These are phyloP conservation scores for Talaromyces pinophilus DNA, from an alignment of 2,329 filamentous ascomycete genomes.

Conservation along the genomic window DNA sequence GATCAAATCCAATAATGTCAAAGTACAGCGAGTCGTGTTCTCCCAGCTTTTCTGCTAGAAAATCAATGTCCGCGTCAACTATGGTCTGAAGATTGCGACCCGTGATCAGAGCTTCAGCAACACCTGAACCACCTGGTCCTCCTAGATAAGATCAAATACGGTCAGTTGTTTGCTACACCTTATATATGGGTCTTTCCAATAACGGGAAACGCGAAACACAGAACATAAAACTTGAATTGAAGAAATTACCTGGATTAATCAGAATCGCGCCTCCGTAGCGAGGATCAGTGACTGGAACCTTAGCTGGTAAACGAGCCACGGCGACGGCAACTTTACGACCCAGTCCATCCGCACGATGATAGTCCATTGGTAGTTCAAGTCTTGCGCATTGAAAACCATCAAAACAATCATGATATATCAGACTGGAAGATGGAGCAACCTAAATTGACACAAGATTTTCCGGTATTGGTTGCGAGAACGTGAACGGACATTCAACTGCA, in stretches of 20 bases:
- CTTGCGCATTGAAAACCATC: constrained; percentile 52
- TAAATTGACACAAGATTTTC: constrained; percentile 16
- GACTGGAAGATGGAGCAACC: constrained; percentile 32
- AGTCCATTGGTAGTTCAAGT: constrained; percentile 53
- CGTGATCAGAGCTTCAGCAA: constrained; percentile 35
- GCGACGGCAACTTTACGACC: constrained; percentile 45
- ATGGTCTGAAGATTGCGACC: constrained; percentile 42
- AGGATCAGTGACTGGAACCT: constrained; percentile 42
- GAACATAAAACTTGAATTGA: not conserved
- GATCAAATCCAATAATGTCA: constrained; percentile 50
- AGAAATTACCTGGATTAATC: constrained; percentile 46
- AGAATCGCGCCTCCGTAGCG: constrained; percentile 51
- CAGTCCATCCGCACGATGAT: constrained; percentile 39
- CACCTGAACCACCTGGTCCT: constrained; percentile 50
- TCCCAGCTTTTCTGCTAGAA: constrained; percentile 6
- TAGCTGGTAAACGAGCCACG: constrained; percentile 50
- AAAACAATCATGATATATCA: constrained; percentile 48
- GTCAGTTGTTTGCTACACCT: not conserved
- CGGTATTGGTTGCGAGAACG: not conserved
- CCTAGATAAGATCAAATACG: constrained; percentile 27
- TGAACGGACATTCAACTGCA: not conserved
- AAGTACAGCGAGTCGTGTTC: constrained; percentile 31
- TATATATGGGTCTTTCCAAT: too few relatives aligned
- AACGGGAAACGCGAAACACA: not conserved
- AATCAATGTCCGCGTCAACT: constrained; percentile 37